These are phyloP conservation scores for Hyaloscypha variabilis DNA, from an alignment of 495 filamentous ascomycete genomes.

Conservation along the genomic window DNA sequence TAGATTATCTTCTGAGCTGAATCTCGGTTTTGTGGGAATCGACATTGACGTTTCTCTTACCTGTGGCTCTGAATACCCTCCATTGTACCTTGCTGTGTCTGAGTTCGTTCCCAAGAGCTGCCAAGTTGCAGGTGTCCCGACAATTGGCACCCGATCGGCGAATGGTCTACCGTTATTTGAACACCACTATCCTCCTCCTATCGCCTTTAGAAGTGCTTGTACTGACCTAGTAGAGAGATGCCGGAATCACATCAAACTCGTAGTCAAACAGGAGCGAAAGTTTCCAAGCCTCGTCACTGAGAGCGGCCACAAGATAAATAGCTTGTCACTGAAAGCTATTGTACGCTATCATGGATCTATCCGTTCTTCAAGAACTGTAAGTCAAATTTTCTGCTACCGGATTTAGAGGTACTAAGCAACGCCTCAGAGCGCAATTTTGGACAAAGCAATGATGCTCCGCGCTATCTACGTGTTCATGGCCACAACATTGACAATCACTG, in stretches of 20 bases:
- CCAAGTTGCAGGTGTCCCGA: background rate
- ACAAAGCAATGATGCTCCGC: conserved; percentile 18
- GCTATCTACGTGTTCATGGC: conserved; percentile 3
- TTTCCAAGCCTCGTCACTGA: background rate
- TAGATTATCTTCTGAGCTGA: conserved; percentile 1
- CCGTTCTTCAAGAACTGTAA: conserved; percentile 4
- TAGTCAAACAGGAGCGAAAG: background rate
- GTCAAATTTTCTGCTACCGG: background rate
- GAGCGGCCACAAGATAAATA: background rate
- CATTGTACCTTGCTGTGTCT: background rate
- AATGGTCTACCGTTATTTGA: background rate
- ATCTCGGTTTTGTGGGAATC: conserved; percentile 6
- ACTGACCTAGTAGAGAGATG: background rate
- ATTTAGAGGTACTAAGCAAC: background rate
- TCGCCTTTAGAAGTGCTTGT: background rate
- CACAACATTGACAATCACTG: conserved; percentile 4
- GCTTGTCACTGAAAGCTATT: background rate
- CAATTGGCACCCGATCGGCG: background rate
- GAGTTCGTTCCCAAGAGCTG: conserved; percentile 7
- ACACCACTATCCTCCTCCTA: background rate
- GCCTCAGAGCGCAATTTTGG: conserved; percentile 7
- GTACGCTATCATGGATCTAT: conserved; percentile 5
- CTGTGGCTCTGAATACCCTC: background rate
- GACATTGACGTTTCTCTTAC: conserved; percentile 5
- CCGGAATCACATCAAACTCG: conserved; percentile 1